These are phyloP conservation scores for Silybum marianum DNA, from an alignment of 129 eudicot species.

Conservation along the genomic window DNA sequence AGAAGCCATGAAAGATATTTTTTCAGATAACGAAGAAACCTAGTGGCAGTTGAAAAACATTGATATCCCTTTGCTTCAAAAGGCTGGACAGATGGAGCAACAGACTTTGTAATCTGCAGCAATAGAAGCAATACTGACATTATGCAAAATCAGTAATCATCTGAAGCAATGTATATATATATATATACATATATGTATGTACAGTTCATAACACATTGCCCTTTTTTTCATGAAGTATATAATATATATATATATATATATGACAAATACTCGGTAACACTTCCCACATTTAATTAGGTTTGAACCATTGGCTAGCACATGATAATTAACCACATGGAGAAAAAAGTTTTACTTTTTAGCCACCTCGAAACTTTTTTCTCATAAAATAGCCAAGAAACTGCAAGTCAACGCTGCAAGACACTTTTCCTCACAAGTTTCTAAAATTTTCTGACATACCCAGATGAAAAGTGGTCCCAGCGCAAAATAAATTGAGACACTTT, in stretches of 20 bases:
- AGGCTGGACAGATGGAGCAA: slow-evolving; percentile 65
- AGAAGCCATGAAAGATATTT: slow-evolving; percentile 10
- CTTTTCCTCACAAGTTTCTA: too few species aligned
- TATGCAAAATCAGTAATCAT: slow-evolving; percentile 1
- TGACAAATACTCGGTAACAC: not conserved
- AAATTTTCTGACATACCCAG: too few species aligned
- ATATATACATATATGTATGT: too few species aligned
- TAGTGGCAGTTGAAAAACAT: slow-evolving; percentile 66
- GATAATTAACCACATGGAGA: too few species aligned
- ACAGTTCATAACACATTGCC: not conserved
- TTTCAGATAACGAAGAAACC: slow-evolving; percentile 39
- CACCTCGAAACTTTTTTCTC: too few species aligned
- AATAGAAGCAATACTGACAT: not conserved
- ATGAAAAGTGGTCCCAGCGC: too few species aligned
- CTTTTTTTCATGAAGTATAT: not conserved
- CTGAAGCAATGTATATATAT: not conserved
- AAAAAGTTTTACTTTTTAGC: too few species aligned
- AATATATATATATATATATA: too few species aligned
- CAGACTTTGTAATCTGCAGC: slow-evolving; percentile 64
- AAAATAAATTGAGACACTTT: too few species aligned
- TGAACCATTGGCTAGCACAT: not conserved
- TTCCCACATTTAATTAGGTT: not conserved
- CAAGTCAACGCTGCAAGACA: too few species aligned
- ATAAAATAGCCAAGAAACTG: too few species aligned
- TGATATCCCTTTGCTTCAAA: slow-evolving; percentile 63